Evolutionary conservation across 352 stramenopile genomes (phyloP).

Genomic region (Pythium utonaiense): DNA sequence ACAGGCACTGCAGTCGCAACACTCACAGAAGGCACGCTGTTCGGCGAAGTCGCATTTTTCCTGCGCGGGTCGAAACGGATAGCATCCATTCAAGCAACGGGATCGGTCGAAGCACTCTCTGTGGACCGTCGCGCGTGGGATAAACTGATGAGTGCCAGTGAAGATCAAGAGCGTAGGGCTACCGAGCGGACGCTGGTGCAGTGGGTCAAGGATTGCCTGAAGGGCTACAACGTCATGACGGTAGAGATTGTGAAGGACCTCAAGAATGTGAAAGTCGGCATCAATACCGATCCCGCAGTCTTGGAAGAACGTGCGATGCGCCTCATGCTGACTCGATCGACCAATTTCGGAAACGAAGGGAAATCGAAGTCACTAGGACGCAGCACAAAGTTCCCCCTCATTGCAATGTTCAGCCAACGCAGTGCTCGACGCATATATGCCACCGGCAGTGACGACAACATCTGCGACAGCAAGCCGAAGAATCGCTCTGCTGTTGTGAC

Average conservation of each 20-base stretch:
- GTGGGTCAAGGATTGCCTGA: conserved; percentile 61
- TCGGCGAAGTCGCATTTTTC: conserved; percentile 78
- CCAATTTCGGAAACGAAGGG: background rate
- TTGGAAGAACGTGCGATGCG: conserved; percentile 9
- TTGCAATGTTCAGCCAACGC: background rate
- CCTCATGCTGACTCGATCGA: conserved; percentile 6
- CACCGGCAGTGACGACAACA: background rate
- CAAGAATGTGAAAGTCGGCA: conserved; percentile 18
- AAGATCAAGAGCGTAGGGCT: conserved; percentile 32
- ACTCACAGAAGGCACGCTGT: conserved; percentile 50
- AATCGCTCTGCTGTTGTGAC: conserved; percentile 2
- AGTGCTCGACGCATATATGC: conserved; percentile 5
- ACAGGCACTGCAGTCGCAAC: conserved; percentile 61
- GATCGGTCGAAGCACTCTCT: conserved; percentile 57
- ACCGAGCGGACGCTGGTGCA: conserved; percentile 40
- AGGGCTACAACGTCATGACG: conserved; percentile 69
- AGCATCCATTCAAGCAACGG: conserved; percentile 58
- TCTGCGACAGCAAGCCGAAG: background rate
- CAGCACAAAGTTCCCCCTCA: background rate
- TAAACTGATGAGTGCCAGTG: conserved; percentile 40
- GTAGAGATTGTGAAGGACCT: conserved; percentile 73
- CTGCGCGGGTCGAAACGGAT: conserved; percentile 52
- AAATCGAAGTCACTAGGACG: conserved; percentile 2
- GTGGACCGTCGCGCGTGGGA: conserved; percentile 51
- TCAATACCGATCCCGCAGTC: background rate